Evolutionary conservation across 352 stramenopile genomes (phyloP).

Genomic region (Lagenidium giganteum): DNA sequence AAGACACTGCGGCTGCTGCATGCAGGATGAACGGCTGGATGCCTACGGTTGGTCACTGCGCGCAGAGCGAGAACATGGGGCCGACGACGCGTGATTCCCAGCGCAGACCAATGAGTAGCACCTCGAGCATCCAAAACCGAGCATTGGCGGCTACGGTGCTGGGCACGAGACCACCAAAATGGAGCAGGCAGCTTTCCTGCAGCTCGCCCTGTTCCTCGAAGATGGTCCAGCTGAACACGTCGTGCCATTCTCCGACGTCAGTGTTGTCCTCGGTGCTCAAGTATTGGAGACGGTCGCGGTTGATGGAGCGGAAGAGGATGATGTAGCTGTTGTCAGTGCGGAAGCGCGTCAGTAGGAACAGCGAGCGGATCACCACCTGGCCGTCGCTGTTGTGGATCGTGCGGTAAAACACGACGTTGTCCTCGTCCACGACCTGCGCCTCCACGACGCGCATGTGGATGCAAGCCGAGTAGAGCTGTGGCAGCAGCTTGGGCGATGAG

Average conservation of each 20-base stretch:
- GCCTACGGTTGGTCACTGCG: neutral
- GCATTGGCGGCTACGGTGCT: conserved; percentile 30
- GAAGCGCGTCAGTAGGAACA: conserved; percentile 43
- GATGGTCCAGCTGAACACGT: conserved; percentile 58
- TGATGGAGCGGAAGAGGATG: conserved; percentile 40
- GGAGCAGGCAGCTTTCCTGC: conserved; percentile 27
- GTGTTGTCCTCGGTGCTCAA: conserved; percentile 3
- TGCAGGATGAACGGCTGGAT: neutral
- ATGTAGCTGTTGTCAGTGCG: conserved; percentile 26
- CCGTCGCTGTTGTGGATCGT: conserved; percentile 23
- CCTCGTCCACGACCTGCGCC: conserved; percentile 45
- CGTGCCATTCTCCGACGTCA: conserved; percentile 32
- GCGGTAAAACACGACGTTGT: conserved; percentile 55
- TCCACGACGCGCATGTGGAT: conserved; percentile 36
- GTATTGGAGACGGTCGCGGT: conserved; percentile 13
- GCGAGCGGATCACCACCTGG: conserved; percentile 27
- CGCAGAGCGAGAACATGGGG: conserved; percentile 23
- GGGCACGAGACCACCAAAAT: conserved; percentile 43
- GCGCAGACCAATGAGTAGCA: conserved; percentile 49
- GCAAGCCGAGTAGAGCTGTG: conserved; percentile 37
- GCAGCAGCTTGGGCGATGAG: conserved; percentile 18
- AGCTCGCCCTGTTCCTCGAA: conserved; percentile 28
- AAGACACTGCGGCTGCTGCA: no score
- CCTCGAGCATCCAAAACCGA: conserved; percentile 60
- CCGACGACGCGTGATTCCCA: conserved; percentile 51